Conservation (phyloP, 2,329 filamentous ascomycete genomes). For the Fusarium sp. region DNA sequence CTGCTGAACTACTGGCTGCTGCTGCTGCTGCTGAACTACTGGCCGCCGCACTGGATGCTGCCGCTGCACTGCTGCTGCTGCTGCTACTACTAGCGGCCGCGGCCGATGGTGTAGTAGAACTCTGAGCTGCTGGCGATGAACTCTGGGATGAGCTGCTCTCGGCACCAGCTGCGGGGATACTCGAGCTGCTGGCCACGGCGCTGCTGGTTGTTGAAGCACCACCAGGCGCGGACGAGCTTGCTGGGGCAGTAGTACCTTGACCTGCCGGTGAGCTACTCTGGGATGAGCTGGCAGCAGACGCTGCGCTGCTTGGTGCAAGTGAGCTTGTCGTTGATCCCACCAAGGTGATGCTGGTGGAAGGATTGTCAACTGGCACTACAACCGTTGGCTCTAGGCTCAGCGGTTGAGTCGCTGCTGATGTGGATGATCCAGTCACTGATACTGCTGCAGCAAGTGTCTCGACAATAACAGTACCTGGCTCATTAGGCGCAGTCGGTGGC, state of each 20-base stretch:
- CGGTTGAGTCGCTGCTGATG: not conserved
- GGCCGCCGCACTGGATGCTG: no score
- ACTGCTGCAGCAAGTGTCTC: not conserved
- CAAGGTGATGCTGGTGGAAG: not conserved
- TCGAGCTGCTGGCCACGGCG: not conserved
- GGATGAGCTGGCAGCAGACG: not conserved
- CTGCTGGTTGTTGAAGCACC: no score
- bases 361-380: not conserved
- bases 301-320: not conserved
- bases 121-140: not conserved
- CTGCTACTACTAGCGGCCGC: not conserved
- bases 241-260: no score
- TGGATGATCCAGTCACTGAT: not conserved
- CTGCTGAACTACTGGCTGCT: no score
- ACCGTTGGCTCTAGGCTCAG: not conserved
- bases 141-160: not conserved
- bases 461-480: conserved; percentile 24
- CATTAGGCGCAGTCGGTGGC: conserved; percentile 8
- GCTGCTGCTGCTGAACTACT: no score
- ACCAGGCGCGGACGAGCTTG: no score
- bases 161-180: not conserved
- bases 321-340: not conserved
- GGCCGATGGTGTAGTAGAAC: not conserved
- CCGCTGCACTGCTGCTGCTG: not conserved
- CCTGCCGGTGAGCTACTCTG: no score